Percentiles rank a stretch among this genome's conserved stretches.
phyloP scores from a whole-genome alignment of 1,284 basidiomycete species.

The Ustilago xerochloae region DNA sequence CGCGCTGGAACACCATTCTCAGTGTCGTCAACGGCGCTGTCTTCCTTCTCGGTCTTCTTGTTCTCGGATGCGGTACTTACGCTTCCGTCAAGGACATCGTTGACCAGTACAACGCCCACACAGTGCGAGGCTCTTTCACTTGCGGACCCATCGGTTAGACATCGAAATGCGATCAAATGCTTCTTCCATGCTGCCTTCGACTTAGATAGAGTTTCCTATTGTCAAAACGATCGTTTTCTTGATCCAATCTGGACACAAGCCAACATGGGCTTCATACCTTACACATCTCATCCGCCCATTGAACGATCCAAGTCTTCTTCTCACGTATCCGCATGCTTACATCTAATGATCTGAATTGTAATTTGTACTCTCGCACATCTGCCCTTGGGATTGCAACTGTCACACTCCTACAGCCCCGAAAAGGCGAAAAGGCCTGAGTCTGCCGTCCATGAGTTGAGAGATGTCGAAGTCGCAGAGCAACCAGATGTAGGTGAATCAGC shows the following conservation, averaged over 20 bases:
- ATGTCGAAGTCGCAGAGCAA: too few species aligned
- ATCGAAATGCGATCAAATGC: too few species aligned
- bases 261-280: not conserved
- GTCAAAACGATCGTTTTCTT: too few species aligned
- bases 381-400: not conserved
- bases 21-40: conserved; percentile 39
- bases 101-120: conserved; percentile 26
- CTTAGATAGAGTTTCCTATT: too few species aligned
- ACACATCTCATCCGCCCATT: not conserved
- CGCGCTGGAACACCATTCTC: conserved; percentile 41
- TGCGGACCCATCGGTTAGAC: conserved; percentile 31
- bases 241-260: conserved; percentile 4
- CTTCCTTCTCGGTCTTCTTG: conserved; percentile 49
- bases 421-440: too few species aligned
- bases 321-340: conserved; percentile 1
- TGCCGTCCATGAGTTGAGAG: too few species aligned
- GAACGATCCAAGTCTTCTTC: conserved; percentile 10
- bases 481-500: too few species aligned
- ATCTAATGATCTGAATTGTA: conserved; percentile 9
- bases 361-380: conserved; percentile 24
- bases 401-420: not conserved
- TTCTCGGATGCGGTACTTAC: conserved; percentile 54
- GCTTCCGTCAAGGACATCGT: conserved; percentile 43
- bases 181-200: too few species aligned
- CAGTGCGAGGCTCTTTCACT: conserved; percentile 41